Conservation (phyloP, 23 red algal genomes). For the Gracilaria caudata region DNA sequence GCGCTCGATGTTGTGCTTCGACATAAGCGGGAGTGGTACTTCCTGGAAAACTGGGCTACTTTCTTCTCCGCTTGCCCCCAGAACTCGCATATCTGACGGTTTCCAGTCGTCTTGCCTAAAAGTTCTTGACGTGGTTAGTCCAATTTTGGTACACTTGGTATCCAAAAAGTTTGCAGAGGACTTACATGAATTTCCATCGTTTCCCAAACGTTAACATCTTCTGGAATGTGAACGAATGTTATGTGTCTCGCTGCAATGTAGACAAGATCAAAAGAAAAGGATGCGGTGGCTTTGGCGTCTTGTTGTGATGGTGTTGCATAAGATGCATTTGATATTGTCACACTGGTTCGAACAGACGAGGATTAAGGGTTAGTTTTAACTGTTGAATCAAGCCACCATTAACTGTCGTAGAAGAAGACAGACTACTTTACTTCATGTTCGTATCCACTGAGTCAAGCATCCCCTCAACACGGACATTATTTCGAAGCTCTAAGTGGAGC, state of each 20-base stretch:
- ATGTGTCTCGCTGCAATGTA: slow-evolving; percentile 26
- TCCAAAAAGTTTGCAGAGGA: background rate
- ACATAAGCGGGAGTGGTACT: background rate
- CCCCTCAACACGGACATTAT: background rate
- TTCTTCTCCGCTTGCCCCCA: slow-evolving; percentile 25
- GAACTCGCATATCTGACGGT: slow-evolving; percentile 23
- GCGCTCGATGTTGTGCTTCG: background rate
- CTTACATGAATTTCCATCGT: slow-evolving; percentile 30
- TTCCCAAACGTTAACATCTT: slow-evolving; percentile 20
- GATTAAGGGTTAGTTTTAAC: background rate
- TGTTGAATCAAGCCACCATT: background rate
- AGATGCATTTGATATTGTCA: slow-evolving; percentile 15
- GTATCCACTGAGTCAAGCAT: slow-evolving; percentile 12
- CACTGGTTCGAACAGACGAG: background rate
- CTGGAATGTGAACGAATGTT: slow-evolving; percentile 29
- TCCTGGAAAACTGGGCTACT: background rate
- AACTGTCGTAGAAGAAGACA: background rate
- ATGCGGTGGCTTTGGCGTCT: background rate
- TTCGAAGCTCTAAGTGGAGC: slow-evolving; percentile 29
- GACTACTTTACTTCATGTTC: slow-evolving; percentile 33
- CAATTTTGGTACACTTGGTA: background rate
- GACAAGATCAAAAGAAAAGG: slow-evolving; percentile 10
- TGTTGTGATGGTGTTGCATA: background rate
- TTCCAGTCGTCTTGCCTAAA: slow-evolving; percentile 4
- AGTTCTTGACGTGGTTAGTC: background rate